Evolutionary conservation across 192 early-diverging fungal genomes (phyloP).

Genomic region (Coemansia sp.): DNA sequence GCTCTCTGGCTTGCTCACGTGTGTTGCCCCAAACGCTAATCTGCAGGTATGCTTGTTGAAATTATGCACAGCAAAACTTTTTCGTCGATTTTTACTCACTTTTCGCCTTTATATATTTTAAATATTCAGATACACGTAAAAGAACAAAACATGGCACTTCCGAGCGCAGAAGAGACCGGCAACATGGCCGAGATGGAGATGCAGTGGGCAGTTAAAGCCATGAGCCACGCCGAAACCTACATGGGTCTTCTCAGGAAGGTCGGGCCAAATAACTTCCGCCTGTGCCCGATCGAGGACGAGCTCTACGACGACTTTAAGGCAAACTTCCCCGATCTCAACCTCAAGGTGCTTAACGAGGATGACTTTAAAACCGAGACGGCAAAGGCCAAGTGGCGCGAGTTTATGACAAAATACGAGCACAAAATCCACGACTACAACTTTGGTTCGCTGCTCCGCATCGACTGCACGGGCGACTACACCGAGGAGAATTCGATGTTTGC

Average conservation of each 20-base stretch:
- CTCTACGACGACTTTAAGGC: conserved; percentile 73
- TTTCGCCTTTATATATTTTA: neutral
- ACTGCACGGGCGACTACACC: conserved; percentile 74
- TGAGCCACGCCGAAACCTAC: conserved; percentile 94
- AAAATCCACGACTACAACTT: conserved; percentile 90
- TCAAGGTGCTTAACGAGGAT: conserved; percentile 65
- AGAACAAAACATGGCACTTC: conserved; percentile 58
- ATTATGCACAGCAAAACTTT: neutral
- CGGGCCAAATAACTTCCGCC: conserved; percentile 70
- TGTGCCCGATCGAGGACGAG: conserved; percentile 84
- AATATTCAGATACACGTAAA: neutral
- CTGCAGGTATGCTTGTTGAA: neutral
- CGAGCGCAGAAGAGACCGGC: conserved; percentile 68
- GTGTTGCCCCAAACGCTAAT: conserved; percentile 1
- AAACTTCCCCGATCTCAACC: conserved; percentile 76
- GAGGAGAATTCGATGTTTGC: conserved; percentile 89
- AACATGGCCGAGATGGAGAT: conserved; percentile 84
- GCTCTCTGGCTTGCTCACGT: neutral
- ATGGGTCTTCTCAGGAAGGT: conserved; percentile 73
- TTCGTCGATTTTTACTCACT: neutral
- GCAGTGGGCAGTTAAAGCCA: conserved; percentile 94
- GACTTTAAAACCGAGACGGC: conserved; percentile 78
- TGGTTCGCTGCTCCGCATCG: conserved; percentile 82
- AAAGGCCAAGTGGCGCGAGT: conserved; percentile 88
- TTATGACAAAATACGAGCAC: conserved; percentile 83